Evolutionary conservation across 768 basidiomycete species (phyloP).

Genomic region (Lentinula guzmanii): DNA sequence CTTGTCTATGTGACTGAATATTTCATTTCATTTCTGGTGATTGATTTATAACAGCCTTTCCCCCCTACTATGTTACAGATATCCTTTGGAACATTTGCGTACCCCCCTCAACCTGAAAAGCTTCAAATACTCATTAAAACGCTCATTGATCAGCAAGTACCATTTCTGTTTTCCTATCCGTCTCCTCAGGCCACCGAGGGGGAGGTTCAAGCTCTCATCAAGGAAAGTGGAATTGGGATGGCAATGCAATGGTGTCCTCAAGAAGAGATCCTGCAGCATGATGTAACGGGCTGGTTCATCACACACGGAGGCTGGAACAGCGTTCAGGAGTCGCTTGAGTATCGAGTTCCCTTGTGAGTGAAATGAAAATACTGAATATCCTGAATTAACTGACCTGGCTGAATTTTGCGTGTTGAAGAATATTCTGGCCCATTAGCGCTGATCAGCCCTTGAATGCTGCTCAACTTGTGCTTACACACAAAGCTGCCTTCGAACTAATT

Average conservation of each 20-base stretch:
- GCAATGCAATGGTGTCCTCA: neutral
- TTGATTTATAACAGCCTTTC: neutral
- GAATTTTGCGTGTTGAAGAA: neutral
- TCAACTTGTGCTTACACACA: neutral
- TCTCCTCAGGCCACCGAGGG: neutral
- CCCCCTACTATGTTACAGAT: neutral
- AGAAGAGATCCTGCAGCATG: neutral
- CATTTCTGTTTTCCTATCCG: neutral
- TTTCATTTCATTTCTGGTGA: neutral
- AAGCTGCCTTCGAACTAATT: conserved; percentile 3
- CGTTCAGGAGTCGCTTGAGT: neutral
- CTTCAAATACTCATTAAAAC: neutral
- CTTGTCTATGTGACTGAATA: neutral
- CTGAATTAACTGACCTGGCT: neutral
- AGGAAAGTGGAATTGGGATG: neutral
- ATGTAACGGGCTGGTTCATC: conserved; percentile 3
- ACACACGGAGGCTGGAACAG: conserved; percentile 7
- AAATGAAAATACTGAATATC: too few relatives aligned
- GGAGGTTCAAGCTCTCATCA: neutral
- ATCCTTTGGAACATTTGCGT: conserved; percentile 2
- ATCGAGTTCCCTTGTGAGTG: neutral
- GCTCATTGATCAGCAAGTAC: neutral
- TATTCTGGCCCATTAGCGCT: conserved; percentile 2
- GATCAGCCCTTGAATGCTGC: conserved; percentile 5
- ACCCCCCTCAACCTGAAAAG: neutral